Conservation (phyloP, 805 yeast species). For the Huiozyma sinensis region DNA sequence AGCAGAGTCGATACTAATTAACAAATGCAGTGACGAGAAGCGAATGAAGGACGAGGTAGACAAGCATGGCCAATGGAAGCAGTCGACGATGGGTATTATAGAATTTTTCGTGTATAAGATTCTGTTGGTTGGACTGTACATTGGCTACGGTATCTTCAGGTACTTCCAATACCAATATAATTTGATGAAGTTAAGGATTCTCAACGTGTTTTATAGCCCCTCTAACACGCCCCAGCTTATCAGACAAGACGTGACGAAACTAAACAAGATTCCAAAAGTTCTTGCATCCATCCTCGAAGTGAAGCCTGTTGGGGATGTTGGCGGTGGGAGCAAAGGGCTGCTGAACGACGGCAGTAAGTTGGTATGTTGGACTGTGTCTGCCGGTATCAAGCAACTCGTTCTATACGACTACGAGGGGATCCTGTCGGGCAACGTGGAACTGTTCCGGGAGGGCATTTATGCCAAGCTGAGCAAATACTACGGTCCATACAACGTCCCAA, state of each 20-base stretch:
- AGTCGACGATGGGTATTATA: constrained; percentile 10
- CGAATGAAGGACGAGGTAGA: constrained; percentile 1
- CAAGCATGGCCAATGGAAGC: constrained; percentile 9
- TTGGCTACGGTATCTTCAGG: constrained; percentile 46
- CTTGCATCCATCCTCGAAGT: constrained; percentile 66
- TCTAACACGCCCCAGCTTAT: constrained; percentile 76
- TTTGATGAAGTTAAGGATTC: constrained; percentile 43
- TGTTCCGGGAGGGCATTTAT: constrained; percentile 44
- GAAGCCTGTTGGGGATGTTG: constrained; percentile 70
- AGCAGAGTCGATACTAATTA: constrained; percentile 9
- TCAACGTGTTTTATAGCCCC: constrained; percentile 56
- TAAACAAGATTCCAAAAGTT: constrained; percentile 68
- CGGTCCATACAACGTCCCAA: constrained; percentile 60
- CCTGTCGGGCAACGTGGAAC: constrained; percentile 44
- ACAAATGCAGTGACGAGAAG: constrained; percentile 3
- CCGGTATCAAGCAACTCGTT: constrained; percentile 65
- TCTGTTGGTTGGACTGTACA: constrained; percentile 41
- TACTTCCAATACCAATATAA: constrained; percentile 42
- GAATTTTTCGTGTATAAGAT: constrained; percentile 33
- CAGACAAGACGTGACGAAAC: constrained; percentile 64
- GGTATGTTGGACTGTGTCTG: constrained; percentile 78
- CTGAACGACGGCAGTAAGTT: constrained; percentile 68
- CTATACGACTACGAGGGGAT: constrained; percentile 75
- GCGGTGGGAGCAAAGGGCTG: constrained; percentile 80
- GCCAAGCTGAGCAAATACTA: constrained; percentile 59